A percentile compares a stretch with the other conserved stretches of the same genome.
Evolutionary conservation across 352 stramenopile species (phyloP).

Genomic region (Phytophthora citrophthora): DNA sequence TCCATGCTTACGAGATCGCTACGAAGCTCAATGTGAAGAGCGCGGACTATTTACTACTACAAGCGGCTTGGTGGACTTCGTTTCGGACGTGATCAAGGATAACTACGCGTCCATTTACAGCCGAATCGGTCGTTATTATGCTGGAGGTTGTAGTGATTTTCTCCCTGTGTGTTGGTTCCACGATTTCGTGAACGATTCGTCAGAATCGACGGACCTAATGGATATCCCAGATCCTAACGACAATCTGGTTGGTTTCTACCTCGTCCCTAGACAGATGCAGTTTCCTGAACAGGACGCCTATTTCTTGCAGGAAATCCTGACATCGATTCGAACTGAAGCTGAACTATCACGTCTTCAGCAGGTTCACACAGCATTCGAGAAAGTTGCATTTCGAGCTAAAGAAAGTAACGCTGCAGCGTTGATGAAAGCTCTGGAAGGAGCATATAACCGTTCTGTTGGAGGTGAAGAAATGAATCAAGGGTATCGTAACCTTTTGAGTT

Average conservation of each 20-base stretch:
- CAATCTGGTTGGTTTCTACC: constrained; percentile 61
- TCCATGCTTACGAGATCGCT: constrained; percentile 29
- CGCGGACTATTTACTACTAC: constrained; percentile 8
- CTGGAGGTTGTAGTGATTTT: constrained; percentile 42
- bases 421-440: constrained; percentile 18
- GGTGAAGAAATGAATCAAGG: constrained; percentile 4
- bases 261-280: constrained; percentile 64
- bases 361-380: constrained; percentile 39
- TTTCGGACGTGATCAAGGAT: constrained; percentile 37
- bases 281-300: constrained; percentile 62
- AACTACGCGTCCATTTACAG: constrained; percentile 51
- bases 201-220: constrained; percentile 4
- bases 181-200: constrained; percentile 10
- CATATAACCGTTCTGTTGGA: constrained; percentile 4
- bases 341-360: constrained; percentile 35
- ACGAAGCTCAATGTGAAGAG: constrained; percentile 27
- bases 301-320: constrained; percentile 53
- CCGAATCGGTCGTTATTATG: constrained; percentile 58
- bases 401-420: constrained; percentile 13
- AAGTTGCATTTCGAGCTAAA: constrained; percentile 26
- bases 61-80: constrained; percentile 28
- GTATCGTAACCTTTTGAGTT: constrained; percentile 13
- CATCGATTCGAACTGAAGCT: constrained; percentile 36
- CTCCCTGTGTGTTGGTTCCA: constrained; percentile 60
- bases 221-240: constrained; percentile 52